phyloP scores from a whole-genome alignment of 2,329 filamentous ascomycete species.

The Fusarium bactridioides region DNA sequence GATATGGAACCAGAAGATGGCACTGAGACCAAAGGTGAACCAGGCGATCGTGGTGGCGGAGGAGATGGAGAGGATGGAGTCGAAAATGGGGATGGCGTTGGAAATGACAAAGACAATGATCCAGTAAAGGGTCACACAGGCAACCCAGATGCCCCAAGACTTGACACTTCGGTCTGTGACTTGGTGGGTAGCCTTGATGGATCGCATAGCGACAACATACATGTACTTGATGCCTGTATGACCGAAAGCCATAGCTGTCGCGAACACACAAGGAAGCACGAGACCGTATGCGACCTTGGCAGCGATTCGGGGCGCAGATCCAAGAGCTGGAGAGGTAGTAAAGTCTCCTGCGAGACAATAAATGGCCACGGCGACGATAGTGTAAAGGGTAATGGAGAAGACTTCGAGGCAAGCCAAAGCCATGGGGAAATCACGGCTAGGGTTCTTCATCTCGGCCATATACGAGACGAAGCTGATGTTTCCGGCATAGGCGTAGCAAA shows the following conservation, averaged over 20 bases:
- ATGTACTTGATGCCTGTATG: constrained; percentile 47
- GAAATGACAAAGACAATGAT: constrained; percentile 45
- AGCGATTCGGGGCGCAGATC: constrained; percentile 43
- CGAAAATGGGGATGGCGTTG: constrained; percentile 48
- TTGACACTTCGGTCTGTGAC: constrained; percentile 44
- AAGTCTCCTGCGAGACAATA: constrained; percentile 46
- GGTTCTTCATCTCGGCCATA: constrained; percentile 48
- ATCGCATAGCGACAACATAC: constrained; percentile 45
- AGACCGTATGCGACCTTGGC: constrained; percentile 47
- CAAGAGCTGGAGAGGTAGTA: constrained; percentile 46
- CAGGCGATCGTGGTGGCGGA: constrained; percentile 47
- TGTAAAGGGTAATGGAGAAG: constrained; percentile 46
- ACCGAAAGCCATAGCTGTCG: constrained; percentile 44
- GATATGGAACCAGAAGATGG: constrained; percentile 47
- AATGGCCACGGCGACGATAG: constrained; percentile 44
- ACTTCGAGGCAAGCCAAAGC: constrained; percentile 44
- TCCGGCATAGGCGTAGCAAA: constrained; percentile 43
- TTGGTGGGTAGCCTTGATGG: constrained; percentile 43
- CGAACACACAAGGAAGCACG: constrained; percentile 44
- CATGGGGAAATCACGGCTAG: constrained; percentile 43
- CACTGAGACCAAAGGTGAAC: constrained; percentile 48
- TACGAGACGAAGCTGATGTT: constrained; percentile 45
- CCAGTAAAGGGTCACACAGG: constrained; percentile 45
- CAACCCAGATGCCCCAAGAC: constrained; percentile 48
- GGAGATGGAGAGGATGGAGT: constrained; percentile 48